Percentiles rank a stretch among this genome's conserved stretches.
These are phyloP conservation scores for Arthrobotrys sphaeroides DNA, from an alignment of 2,329 filamentous ascomycete genomes.

Conservation along the genomic window DNA sequence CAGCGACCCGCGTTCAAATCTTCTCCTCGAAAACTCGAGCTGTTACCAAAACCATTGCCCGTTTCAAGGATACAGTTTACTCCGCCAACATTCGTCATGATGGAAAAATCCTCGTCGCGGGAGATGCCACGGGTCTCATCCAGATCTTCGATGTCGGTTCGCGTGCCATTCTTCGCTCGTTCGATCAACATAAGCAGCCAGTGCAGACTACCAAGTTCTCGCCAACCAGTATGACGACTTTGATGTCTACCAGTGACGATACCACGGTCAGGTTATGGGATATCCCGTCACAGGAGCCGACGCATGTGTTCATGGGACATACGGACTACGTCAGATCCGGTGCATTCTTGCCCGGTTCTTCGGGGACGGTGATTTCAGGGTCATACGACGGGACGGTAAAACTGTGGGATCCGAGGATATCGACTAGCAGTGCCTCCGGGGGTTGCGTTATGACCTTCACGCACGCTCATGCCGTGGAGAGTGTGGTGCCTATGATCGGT, in stretches of 20 bases:
- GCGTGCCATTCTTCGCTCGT: constrained; percentile 91
- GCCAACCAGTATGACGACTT: constrained; percentile 82
- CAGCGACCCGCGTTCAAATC: constrained; percentile 89
- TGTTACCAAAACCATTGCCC: constrained; percentile 89
- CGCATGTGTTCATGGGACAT: constrained; percentile 83
- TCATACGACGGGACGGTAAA: constrained; percentile 94
- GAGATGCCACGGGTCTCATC: constrained; percentile 88
- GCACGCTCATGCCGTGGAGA: constrained; percentile 87
- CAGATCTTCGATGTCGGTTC: constrained; percentile 95
- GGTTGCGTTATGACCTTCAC: constrained; percentile 85
- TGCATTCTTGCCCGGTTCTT: constrained; percentile 75
- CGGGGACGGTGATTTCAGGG: constrained; percentile 78
- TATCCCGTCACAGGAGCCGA: constrained; percentile 79
- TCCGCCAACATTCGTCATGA: constrained; percentile 88
- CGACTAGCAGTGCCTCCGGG: constrained; percentile 63
- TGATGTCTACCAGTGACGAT: constrained; percentile 93
- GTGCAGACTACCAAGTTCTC: constrained; percentile 93
- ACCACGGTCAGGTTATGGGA: constrained; percentile 94
- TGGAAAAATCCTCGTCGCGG: constrained; percentile 86
- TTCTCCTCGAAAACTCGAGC: constrained; percentile 93
- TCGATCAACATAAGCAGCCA: constrained; percentile 92
- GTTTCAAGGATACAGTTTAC: constrained; percentile 90
- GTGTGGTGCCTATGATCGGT: constrained; percentile 84
- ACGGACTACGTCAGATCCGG: constrained; percentile 90
- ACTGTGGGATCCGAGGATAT: constrained; percentile 87